phyloP scores from a whole-genome alignment of 352 stramenopile species.

The Pythium chondricola region DNA sequence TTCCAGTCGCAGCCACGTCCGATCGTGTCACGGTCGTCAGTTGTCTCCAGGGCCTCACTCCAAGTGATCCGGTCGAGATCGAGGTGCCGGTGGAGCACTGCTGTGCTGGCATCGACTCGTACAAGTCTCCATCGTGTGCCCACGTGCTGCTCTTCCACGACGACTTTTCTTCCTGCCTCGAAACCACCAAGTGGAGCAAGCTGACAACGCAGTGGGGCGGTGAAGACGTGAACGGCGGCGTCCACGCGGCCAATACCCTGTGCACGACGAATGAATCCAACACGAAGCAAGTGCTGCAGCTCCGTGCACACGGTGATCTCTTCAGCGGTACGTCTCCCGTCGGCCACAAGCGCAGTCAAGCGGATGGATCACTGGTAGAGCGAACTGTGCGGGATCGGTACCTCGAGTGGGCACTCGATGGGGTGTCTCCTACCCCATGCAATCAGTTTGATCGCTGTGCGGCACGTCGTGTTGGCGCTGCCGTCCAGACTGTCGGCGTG shows the following conservation, averaged over 20 bases:
- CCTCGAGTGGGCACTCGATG: slow-evolving; percentile 50
- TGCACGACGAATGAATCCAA: slow-evolving; percentile 26
- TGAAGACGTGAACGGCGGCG: slow-evolving; percentile 50
- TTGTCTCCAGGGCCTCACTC: slow-evolving; percentile 38
- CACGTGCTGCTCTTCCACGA: slow-evolving; percentile 52
- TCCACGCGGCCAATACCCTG: slow-evolving; percentile 43
- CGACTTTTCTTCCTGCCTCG: slow-evolving; percentile 38
- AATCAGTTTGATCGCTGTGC: slow-evolving; percentile 30
- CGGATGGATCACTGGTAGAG: slow-evolving; percentile 13
- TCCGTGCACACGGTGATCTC: slow-evolving; percentile 50
- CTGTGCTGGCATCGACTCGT: slow-evolving; percentile 46
- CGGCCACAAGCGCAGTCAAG: slow-evolving; percentile 19
- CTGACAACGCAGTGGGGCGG: slow-evolving; percentile 57
- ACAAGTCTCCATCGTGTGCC: slow-evolving; percentile 27
- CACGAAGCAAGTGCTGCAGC: slow-evolving; percentile 31
- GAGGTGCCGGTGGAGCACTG: slow-evolving; percentile 33
- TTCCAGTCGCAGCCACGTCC: slow-evolving; percentile 17
- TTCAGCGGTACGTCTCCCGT: slow-evolving; percentile 29
- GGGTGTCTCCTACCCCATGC: slow-evolving; percentile 35
- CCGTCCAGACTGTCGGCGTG: slow-evolving; percentile 31
- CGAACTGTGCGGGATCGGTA: slow-evolving; percentile 33
- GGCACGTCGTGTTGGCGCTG: slow-evolving; percentile 44
- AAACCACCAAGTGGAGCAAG: slow-evolving; percentile 32
- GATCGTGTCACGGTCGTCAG: slow-evolving; percentile 39
- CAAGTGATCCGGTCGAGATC: slow-evolving; percentile 31